A percentile compares a stretch with the other conserved stretches of the same genome.
phyloP scores from a whole-genome alignment of 2,329 filamentous ascomycete genomes.

The Ophiostoma sp. region DNA sequence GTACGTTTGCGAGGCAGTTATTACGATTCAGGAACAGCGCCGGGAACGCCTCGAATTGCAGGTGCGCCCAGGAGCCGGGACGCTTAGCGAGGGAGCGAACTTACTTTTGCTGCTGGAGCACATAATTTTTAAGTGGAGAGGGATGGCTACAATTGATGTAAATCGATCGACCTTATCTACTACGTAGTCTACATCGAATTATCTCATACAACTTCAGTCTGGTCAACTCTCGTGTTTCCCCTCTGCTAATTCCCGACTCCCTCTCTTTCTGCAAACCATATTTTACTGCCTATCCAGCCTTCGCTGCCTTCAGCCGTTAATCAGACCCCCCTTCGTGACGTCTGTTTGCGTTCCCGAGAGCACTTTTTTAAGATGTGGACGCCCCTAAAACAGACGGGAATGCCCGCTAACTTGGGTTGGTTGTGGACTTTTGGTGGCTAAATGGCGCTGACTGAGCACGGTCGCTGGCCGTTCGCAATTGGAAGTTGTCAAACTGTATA shows the following conservation, averaged over 20 bases:
- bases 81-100: background rate
- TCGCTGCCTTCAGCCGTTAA: background rate
- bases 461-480: background rate
- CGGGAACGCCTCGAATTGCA: background rate
- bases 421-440: background rate
- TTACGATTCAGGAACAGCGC: background rate
- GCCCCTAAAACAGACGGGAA: background rate
- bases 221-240: background rate
- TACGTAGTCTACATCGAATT: background rate
- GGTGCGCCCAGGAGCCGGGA: background rate
- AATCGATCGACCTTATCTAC: too few relatives aligned
- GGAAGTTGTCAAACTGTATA: background rate
- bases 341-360: background rate
- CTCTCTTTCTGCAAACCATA: background rate
- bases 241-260: background rate
- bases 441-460: background rate
- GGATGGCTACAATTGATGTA: background rate
- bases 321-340: background rate
- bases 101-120: background rate
- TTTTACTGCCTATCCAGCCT: background rate
- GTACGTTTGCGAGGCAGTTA: background rate
- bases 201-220: background rate
- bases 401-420: background rate
- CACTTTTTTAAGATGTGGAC: background rate
- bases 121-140: background rate